Percentiles rank a stretch among this genome's conserved stretches.
phyloP scores from a whole-genome alignment of 1,284 basidiomycete genomes.

The Tilletia caries region DNA sequence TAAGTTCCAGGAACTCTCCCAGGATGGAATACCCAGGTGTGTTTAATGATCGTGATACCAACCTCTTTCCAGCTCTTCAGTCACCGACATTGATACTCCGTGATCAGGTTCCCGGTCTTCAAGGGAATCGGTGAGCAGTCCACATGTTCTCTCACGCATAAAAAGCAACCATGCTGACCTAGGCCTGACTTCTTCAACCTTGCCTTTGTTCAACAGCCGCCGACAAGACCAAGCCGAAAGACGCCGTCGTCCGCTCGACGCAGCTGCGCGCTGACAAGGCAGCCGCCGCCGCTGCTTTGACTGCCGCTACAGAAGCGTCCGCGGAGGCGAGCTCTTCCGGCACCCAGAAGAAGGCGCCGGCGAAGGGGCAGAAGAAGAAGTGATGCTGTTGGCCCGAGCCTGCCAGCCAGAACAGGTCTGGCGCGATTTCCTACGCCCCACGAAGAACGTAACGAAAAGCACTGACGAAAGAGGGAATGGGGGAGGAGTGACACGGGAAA shows the following conservation, averaged over 20 bases:
- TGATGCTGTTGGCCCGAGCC: too few species aligned
- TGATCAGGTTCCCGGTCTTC: constrained; percentile 60
- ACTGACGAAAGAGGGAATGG: too few species aligned
- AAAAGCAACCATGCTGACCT: not conserved
- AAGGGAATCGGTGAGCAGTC: constrained; percentile 57
- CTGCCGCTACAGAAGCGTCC: too few species aligned
- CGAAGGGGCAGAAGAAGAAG: too few species aligned
- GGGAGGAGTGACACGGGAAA: too few species aligned
- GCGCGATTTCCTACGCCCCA: too few species aligned
- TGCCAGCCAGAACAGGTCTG: too few species aligned
- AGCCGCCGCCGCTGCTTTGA: not conserved
- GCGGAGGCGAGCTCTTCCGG: too few species aligned
- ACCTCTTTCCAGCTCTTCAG: not conserved
- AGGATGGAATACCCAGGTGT: constrained; percentile 56
- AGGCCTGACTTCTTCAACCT: not conserved
- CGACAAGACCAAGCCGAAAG: constrained; percentile 35
- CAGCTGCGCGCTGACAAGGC: not conserved
- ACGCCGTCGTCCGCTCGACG: constrained; percentile 31
- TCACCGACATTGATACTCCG: not conserved
- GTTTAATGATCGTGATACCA: not conserved
- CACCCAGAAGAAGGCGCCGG: too few species aligned
- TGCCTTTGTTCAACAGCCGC: not conserved
- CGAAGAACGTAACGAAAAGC: too few species aligned
- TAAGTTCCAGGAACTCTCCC: constrained; percentile 66
- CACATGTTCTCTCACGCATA: too few species aligned